A percentile compares a stretch with the other conserved stretches of the same genome.
Evolutionary conservation across 2,329 filamentous ascomycete species (phyloP).

Genomic region (Raffaelea deltoideospora): DNA sequence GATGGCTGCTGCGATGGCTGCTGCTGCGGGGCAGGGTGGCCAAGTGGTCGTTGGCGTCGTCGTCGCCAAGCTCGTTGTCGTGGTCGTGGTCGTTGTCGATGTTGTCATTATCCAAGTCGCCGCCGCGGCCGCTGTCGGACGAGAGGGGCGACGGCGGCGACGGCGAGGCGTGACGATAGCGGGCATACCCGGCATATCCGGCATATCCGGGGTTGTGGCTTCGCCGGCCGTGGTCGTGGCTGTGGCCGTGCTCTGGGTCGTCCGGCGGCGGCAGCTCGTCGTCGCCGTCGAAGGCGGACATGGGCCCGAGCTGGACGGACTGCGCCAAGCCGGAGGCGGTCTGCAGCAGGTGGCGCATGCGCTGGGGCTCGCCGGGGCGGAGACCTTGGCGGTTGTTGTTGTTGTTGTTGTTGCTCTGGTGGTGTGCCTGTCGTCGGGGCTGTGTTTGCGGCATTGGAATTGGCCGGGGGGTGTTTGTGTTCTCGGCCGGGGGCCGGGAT

Average conservation of each 20-base stretch:
- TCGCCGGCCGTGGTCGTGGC: slow-evolving; percentile 5
- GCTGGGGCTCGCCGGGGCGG: background rate
- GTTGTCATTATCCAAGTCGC: too few relatives aligned
- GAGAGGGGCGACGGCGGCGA: too few relatives aligned
- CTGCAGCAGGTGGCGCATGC: slow-evolving; percentile 8
- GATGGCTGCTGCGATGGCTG: background rate
- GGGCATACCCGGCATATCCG: too few relatives aligned
- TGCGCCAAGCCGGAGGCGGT: slow-evolving; percentile 9
- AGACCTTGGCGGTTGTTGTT: background rate
- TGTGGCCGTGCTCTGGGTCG: background rate
- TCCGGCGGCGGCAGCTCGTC: background rate
- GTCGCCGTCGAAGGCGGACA: slow-evolving; percentile 12
- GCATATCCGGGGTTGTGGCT: too few relatives aligned
- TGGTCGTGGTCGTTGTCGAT: slow-evolving; percentile 4
- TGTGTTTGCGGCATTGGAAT: background rate
- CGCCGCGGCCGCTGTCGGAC: background rate
- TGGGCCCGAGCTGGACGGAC: slow-evolving; percentile 12
- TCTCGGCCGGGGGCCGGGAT: too few relatives aligned
- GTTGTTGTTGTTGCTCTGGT: background rate
- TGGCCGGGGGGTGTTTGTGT: background rate
- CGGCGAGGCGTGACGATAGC: too few relatives aligned
- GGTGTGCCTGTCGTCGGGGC: background rate
- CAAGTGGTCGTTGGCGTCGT: background rate
- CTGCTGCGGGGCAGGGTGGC: background rate
- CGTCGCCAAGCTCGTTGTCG: slow-evolving; percentile 21